Evolutionary conservation across 2,329 filamentous ascomycete genomes (phyloP), one percentile per base, ranked within the genome.

Genomic region (Ascochyta viciae-villosae): DNA sequence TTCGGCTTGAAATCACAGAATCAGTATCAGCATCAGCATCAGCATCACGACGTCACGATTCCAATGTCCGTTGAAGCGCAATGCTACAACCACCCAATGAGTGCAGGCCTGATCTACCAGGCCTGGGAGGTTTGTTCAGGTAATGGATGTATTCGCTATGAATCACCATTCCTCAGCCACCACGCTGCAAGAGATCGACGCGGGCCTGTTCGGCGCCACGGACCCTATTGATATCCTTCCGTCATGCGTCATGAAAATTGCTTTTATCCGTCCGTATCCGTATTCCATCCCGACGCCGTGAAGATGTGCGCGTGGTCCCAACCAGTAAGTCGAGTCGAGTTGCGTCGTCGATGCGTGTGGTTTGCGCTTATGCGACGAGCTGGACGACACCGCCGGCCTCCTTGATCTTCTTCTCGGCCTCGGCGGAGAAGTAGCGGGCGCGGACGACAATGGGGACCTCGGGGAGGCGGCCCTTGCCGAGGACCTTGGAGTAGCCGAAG

Each of bases 371-470:
- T 83, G 92, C 93, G 77, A 97, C 91, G 80, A 97, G 87, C 87
- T 97, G 92, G 76, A 96, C 85, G 76, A 96, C 91, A 82, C 94
- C 94, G 81, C 95, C 95, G 76, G 93, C 94, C 82, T 95, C 92
- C 80, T 91, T 96, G 83, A 99, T 97, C 90, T 99, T 99, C 85
- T 91, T 86, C 89, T 99, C 95, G 71, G 95, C 95, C 80, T 96
- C 89, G 80, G 90, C 90, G 86, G 89, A 92, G 82, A 99, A 91
- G 85, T 92, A 98, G 80, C 95, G 86, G 72, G 95, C 94, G 78
- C 91, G 91, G 70, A 99, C 93, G 76, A 99, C 91, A 75, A 99
- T 82, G 71, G 95, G 95, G 76, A 98, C 87, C 77, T 94, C 85
- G 76, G 95, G 94, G 75, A 98, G 85, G 77, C 94, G 89, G 82